These are phyloP conservation scores for Pestalotiopsis sp. DNA, from an alignment of 2,329 filamentous ascomycete species.

Conservation along the genomic window DNA sequence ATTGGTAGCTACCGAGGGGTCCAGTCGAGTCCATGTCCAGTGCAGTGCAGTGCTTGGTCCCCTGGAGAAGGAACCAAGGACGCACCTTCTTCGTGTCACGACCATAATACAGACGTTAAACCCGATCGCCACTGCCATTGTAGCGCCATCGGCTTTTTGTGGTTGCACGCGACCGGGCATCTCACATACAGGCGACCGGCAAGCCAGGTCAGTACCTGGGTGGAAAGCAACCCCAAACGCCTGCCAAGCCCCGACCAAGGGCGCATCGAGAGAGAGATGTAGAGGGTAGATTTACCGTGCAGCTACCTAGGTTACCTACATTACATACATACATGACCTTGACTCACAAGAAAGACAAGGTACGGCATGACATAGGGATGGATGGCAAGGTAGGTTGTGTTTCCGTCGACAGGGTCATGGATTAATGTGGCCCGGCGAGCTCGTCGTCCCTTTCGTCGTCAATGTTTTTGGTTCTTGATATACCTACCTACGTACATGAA, in stretches of 20 bases:
- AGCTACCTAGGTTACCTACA: not conserved
- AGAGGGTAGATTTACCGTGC: conserved; percentile 10
- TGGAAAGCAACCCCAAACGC: conserved; percentile 2
- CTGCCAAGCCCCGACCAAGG: conserved; percentile 9
- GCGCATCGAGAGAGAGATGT: conserved; percentile 2
- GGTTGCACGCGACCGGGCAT: not conserved
- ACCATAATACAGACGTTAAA: not conserved
- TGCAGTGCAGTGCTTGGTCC: not conserved
- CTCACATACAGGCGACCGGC: not conserved
- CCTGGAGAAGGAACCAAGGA: not conserved
- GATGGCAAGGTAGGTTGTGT: not conserved
- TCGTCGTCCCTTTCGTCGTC: not conserved
- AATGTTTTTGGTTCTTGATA: not conserved
- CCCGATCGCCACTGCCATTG: not conserved
- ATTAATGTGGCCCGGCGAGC: too few relatives aligned
- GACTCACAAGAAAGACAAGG: not conserved
- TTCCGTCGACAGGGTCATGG: too few relatives aligned
- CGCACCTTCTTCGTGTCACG: not conserved
- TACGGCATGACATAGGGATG: not conserved
- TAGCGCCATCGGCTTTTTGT: not conserved
- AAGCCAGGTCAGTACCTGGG: not conserved
- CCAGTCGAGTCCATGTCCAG: too few relatives aligned
- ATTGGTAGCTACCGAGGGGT: too few relatives aligned
- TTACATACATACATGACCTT: not conserved
- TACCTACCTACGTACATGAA: too few relatives aligned